phyloP scores from a whole-genome alignment of 495 filamentous ascomycete genomes.

The Endocarpon pusillum region DNA sequence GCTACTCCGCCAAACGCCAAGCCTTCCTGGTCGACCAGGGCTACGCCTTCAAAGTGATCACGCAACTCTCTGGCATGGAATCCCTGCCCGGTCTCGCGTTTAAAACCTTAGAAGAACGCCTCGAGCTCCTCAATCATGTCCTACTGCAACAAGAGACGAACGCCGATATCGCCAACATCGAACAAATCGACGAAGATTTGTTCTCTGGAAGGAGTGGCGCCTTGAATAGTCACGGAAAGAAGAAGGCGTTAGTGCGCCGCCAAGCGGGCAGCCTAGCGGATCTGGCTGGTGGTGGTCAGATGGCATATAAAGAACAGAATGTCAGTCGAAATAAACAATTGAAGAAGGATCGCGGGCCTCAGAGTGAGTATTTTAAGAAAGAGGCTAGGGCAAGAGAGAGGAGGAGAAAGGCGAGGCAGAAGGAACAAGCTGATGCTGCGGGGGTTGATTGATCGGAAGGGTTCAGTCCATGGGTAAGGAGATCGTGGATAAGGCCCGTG shows the following conservation, averaged over 20 bases:
- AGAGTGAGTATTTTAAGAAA: slow-evolving; percentile 54
- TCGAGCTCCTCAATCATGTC: slow-evolving; percentile 82
- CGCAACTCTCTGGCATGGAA: slow-evolving; percentile 82
- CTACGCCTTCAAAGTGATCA: slow-evolving; percentile 99
- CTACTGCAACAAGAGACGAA: slow-evolving; percentile 75
- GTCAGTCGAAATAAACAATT: slow-evolving; percentile 64
- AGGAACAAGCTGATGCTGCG: background rate
- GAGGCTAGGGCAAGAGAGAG: slow-evolving; percentile 50
- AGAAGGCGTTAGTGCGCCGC: slow-evolving; percentile 38
- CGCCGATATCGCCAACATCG: slow-evolving; percentile 56
- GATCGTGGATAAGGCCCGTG: too few species aligned
- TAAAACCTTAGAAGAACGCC: slow-evolving; percentile 59
- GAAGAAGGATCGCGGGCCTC: slow-evolving; percentile 35
- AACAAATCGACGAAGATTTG: slow-evolving; percentile 67
- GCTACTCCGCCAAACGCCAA: slow-evolving; percentile 90
- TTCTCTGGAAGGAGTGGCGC: slow-evolving; percentile 45
- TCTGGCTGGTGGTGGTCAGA: slow-evolving; percentile 77
- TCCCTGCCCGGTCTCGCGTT: slow-evolving; percentile 67
- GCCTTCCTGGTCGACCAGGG: slow-evolving; percentile 97
- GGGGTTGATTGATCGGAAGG: background rate
- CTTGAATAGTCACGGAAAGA: slow-evolving; percentile 16
- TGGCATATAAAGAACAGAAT: slow-evolving; percentile 88
- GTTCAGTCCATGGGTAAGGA: too few species aligned
- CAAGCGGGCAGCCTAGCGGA: slow-evolving; percentile 75
- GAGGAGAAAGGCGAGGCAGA: slow-evolving; percentile 33